Evolutionary conservation across 106 monocot genomes (phyloP).

Genomic region (Amphibolis antarctica): DNA sequence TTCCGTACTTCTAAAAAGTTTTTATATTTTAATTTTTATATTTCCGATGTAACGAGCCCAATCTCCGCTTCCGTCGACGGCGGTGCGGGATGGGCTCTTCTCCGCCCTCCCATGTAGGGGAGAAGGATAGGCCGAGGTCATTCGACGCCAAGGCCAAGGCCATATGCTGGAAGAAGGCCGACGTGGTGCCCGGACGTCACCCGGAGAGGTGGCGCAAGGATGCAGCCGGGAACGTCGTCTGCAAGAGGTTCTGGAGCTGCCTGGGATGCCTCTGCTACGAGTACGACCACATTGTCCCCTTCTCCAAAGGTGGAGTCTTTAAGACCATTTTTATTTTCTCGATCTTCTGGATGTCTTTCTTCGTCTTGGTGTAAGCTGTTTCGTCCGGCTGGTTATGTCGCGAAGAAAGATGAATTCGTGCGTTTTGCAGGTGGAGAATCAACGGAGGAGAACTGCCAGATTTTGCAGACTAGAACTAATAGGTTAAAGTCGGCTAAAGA

Average conservation of each 20-base stretch:
- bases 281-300: slow-evolving; percentile 89
- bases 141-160: slow-evolving; percentile 58
- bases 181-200: slow-evolving; percentile 60
- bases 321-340: neutral
- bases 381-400: too few relatives aligned
- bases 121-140: slow-evolving; percentile 39
- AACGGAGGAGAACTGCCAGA: slow-evolving; percentile 82
- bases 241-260: slow-evolving; percentile 87
- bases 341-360: too few relatives aligned
- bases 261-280: slow-evolving; percentile 94
- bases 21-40: too few relatives aligned
- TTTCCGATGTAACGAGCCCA: too few relatives aligned
- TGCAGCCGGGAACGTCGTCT: slow-evolving; percentile 77
- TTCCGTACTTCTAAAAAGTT: too few relatives aligned
- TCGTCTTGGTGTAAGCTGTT: too few relatives aligned
- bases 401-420: too few relatives aligned
- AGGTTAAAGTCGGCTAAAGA: slow-evolving; percentile 72
- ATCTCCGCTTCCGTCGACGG: too few relatives aligned
- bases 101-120: neutral
- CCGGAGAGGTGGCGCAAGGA: slow-evolving; percentile 93
- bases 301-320: slow-evolving; percentile 8
- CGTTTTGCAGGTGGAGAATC: slow-evolving; percentile 59
- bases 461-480: slow-evolving; percentile 92
- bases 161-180: slow-evolving; percentile 79
- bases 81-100: neutral